phyloP scores from a whole-genome alignment of 75 land plant genomes.

The Pinus tabuliformis region DNA sequence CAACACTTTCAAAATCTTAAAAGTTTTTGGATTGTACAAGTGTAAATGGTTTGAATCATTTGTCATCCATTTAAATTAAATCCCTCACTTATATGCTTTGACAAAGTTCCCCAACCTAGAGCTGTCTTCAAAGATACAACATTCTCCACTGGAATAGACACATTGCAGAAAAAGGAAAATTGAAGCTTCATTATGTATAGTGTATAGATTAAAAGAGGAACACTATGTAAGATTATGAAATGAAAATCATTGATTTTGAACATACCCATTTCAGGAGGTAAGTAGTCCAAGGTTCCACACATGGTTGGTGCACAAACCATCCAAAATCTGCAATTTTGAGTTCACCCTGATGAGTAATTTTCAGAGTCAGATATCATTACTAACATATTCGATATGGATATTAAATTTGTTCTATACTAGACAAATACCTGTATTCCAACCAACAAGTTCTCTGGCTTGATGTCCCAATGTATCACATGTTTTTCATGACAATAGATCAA shows the following conservation, averaged over 20 bases:
- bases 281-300: too few relatives aligned
- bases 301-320: conserved; percentile 71
- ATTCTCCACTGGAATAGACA: conserved; percentile 52
- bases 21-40: too few relatives aligned
- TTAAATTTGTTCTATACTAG: neutral
- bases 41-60: too few relatives aligned
- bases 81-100: too few relatives aligned
- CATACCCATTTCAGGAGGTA: neutral
- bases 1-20: too few relatives aligned
- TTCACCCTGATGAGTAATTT: conserved; percentile 55
- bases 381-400: neutral
- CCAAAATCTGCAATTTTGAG: conserved; percentile 96
- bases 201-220: neutral
- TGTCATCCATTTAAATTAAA: too few relatives aligned
- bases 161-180: neutral
- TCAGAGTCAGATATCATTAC: neutral
- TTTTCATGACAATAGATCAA: conserved; percentile 68
- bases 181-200: neutral
- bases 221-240: neutral
- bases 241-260: neutral
- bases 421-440: conserved; percentile 28
- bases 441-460: conserved; percentile 87
- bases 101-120: too few relatives aligned
- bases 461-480: conserved; percentile 47
- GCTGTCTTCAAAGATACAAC: too few relatives aligned